Evolutionary conservation across 2,329 filamentous ascomycete species (phyloP).

Genomic region (Aspergillus viridinutans): DNA sequence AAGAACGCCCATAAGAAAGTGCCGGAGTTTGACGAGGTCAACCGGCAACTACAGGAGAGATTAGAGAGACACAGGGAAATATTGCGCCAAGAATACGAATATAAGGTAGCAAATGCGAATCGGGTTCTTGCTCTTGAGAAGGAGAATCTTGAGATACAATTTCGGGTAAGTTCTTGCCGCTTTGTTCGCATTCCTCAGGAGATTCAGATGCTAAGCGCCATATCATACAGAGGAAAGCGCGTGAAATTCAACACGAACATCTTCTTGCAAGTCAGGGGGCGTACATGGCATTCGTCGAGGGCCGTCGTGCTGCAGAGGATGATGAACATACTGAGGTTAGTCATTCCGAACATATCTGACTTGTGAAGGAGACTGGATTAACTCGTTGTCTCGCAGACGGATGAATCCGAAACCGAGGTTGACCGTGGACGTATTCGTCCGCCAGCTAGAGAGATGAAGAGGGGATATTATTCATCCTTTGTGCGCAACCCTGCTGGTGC

Average conservation of each 20-base stretch:
- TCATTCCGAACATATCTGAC: slow-evolving; percentile 2
- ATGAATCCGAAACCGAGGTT: slow-evolving; percentile 28
- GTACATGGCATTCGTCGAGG: slow-evolving; percentile 37
- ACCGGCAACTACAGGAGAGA: slow-evolving; percentile 26
- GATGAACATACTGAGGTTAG: slow-evolving; percentile 40
- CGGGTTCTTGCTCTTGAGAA: slow-evolving; percentile 28
- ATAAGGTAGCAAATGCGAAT: slow-evolving; percentile 28
- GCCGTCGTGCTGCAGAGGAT: slow-evolving; percentile 37
- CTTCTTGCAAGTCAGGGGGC: slow-evolving; percentile 37
- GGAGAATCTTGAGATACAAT: slow-evolving; percentile 30
- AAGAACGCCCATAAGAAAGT: slow-evolving; percentile 39
- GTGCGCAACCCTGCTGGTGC: slow-evolving; percentile 33
- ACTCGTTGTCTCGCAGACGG: slow-evolving; percentile 19
- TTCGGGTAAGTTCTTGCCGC: slow-evolving; percentile 21
- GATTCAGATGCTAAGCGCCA: neutral
- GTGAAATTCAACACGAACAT: slow-evolving; percentile 35
- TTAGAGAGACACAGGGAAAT: slow-evolving; percentile 25
- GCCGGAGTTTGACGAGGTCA: slow-evolving; percentile 36
- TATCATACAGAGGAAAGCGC: slow-evolving; percentile 20
- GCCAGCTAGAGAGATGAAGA: slow-evolving; percentile 21
- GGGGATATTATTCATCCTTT: slow-evolving; percentile 34
- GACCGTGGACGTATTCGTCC: slow-evolving; percentile 23
- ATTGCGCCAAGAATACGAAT: slow-evolving; percentile 31
- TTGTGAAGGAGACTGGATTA: slow-evolving; percentile 8
- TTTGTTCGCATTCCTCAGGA: neutral